These are phyloP conservation scores for Hyphopichia buzzinii DNA, from an alignment of 1,139 yeast genomes.

Conservation along the genomic window DNA sequence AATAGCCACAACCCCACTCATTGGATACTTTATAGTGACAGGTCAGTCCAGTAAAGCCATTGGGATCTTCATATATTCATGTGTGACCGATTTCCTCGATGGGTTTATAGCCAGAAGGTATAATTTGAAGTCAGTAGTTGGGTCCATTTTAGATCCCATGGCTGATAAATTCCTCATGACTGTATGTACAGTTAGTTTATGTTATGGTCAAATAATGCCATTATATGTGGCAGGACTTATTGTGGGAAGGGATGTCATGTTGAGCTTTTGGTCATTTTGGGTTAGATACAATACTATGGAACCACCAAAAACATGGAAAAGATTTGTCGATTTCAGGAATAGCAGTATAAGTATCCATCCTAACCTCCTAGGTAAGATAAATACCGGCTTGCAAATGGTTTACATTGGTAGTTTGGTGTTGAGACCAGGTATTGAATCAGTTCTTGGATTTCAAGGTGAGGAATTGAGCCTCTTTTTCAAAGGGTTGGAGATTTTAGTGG, in stretches of 20 bases:
- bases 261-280: constrained; percentile 74
- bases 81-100: constrained; percentile 87
- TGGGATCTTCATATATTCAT: constrained; percentile 74
- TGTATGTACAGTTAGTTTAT: constrained; percentile 73
- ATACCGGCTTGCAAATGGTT: constrained; percentile 90
- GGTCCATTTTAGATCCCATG: constrained; percentile 90
- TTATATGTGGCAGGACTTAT: constrained; percentile 67
- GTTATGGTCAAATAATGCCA: constrained; percentile 68
- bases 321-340: constrained; percentile 67
- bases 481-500: constrained; percentile 47
- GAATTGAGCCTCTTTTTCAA: constrained; percentile 13
- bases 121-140: constrained; percentile 77
- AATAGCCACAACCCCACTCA: constrained; percentile 72
- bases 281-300: constrained; percentile 75
- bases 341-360: constrained; percentile 92
- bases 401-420: constrained; percentile 77
- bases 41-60: constrained; percentile 65
- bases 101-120: constrained; percentile 84
- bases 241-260: constrained; percentile 77
- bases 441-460: constrained; percentile 14
- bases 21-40: constrained; percentile 73
- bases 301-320: constrained; percentile 65
- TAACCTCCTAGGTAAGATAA: constrained; percentile 79
- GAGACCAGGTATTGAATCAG: constrained; percentile 53
- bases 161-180: constrained; percentile 94